Evolutionary conservation across 352 stramenopile species (phyloP).

Genomic region (Pythium sp.): DNA sequence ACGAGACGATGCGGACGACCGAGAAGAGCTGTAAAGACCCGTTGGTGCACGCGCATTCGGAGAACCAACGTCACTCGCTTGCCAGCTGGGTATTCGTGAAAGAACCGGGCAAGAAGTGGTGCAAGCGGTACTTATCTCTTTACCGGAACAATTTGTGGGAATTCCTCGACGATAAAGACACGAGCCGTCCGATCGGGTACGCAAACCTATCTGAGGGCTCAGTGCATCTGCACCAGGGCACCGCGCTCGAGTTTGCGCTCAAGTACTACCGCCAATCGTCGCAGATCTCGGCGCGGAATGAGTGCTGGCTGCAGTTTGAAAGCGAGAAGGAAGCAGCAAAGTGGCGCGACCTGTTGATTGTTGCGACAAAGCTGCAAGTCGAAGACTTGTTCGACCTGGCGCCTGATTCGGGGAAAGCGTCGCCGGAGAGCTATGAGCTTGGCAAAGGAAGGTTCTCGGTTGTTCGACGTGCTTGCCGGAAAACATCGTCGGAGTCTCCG

Average conservation of each 20-base stretch:
- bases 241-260: conserved; percentile 47
- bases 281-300: conserved; percentile 39
- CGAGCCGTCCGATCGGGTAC: conserved; percentile 63
- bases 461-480: conserved; percentile 55
- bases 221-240: conserved; percentile 50
- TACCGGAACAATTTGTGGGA: conserved; percentile 78
- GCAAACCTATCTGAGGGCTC: conserved; percentile 73
- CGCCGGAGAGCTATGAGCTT: conserved; percentile 58
- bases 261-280: conserved; percentile 58
- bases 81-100: conserved; percentile 63
- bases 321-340: conserved; percentile 32
- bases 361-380: conserved; percentile 42
- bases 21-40: conserved; percentile 31
- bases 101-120: conserved; percentile 59
- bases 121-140: conserved; percentile 62
- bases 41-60: conserved; percentile 13
- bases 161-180: conserved; percentile 62
- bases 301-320: conserved; percentile 68
- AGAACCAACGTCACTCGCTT: conserved; percentile 24
- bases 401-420: conserved; percentile 33
- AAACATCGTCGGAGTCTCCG: conserved; percentile 5
- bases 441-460: conserved; percentile 81
- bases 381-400: conserved; percentile 70
- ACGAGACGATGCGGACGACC: conserved; percentile 37
- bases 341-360: conserved; percentile 40